Base-by-base conservation (phyloP, 441 rosid genomes). In the Adansonia rubrostipa region DNA sequence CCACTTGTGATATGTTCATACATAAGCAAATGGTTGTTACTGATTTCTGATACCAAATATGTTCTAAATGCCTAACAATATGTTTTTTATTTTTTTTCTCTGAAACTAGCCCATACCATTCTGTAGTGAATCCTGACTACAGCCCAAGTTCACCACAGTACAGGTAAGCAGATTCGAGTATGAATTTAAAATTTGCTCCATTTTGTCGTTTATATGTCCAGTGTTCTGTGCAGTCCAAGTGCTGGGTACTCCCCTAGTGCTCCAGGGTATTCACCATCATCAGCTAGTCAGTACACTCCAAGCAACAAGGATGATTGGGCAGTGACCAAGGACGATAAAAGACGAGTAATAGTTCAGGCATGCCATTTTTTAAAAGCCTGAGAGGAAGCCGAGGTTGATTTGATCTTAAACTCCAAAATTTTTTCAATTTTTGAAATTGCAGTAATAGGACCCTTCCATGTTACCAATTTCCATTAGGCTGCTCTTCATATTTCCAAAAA, bases 181-280 rank as follows among this genome's bases (percentile, higher is more conserved):
- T 44, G 58, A 42, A 57, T 20, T 13, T 6, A 33, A 56, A 42
- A 9, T 48, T 22, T 60, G 50, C 33, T 48, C 6, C 8, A 2
- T 57, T 54, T 33, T 51, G 77, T 54, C 61, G 62, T 61, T 75
- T 20, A 60, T 15, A 51, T 48, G 13, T 3, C 15, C 11, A 50
- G 53, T 54, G 73, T 75, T n/a, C 56, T 57, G 47, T 71, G 76
- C 86, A 89, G 89, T 83, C 98, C 97, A 19, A 97, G 97, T 82
- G 98, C 94, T 3, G 98, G 98, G 64, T 97, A 97, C 79, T 95
- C 98, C 3, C 99, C 99, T 1, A 95, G 94, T 82, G 93, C 95
- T 6, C 97, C 98, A 0, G 97, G 99, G 60, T 91, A 94, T 81
- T 95, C 97, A 6, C 99, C 98, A 0, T 87, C 98, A 28, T 94